phyloP scores from a whole-genome alignment of 225 moss, liverwort and hornwort genomes.

The Straminergon stramineum region DNA sequence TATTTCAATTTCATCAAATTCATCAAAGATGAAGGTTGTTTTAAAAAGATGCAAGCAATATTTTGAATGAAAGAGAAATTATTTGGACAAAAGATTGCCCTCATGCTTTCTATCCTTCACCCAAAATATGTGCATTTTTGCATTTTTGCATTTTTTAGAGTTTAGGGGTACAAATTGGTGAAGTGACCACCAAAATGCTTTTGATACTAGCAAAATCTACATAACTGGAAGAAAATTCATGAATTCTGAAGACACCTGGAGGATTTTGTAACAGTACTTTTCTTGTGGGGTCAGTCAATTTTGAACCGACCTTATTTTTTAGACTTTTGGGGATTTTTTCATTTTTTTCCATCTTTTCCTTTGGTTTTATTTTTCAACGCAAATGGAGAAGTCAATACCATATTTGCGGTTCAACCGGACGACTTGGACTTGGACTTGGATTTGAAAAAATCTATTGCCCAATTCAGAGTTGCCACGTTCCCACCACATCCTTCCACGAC shows the following conservation, averaged over 20 bases:
- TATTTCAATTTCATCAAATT: background rate
- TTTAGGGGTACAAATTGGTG: background rate
- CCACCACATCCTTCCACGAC: background rate
- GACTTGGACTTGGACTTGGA: background rate
- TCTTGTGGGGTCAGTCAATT: background rate
- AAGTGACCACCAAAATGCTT: background rate
- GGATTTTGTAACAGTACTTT: background rate
- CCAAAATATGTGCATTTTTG: background rate
- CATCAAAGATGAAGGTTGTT: background rate
- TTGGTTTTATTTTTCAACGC: background rate
- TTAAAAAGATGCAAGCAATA: background rate
- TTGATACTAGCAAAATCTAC: background rate
- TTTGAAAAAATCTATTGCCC: background rate
- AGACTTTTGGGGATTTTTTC: background rate
- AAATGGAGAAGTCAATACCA: background rate
- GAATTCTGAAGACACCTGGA: background rate
- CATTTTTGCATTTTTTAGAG: background rate
- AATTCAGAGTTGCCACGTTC: background rate
- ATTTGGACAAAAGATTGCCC: background rate
- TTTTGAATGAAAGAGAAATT: background rate
- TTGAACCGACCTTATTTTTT: background rate
- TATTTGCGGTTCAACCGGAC: background rate
- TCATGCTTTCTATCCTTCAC: background rate
- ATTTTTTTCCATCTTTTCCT: background rate
- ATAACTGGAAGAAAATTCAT: background rate